phyloP scores from a whole-genome alignment of 306 rosid species.

The Begonia masoniana region DNA sequence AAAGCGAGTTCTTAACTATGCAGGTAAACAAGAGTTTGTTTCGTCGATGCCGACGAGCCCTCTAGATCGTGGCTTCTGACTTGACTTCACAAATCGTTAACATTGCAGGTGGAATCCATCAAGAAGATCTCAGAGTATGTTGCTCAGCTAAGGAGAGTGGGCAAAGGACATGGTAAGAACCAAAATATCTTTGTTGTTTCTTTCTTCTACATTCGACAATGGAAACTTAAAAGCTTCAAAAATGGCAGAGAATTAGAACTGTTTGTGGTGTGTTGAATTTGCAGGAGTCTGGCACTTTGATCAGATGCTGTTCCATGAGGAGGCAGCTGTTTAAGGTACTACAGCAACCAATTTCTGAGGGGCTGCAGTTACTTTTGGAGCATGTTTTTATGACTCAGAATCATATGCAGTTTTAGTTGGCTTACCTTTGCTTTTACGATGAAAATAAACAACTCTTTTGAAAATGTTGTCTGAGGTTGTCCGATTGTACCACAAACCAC shows the following conservation, averaged over 20 bases:
- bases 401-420: too few relatives aligned
- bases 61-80: neutral
- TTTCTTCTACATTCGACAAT: too few relatives aligned
- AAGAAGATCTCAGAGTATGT: slow-evolving; percentile 82
- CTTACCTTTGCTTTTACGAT: too few relatives aligned
- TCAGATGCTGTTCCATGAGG: slow-evolving; percentile 56
- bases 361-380: too few relatives aligned
- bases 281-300: slow-evolving; percentile 98
- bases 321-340: slow-evolving; percentile 15
- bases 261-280: slow-evolving; percentile 2
- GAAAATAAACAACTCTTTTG: too few relatives aligned
- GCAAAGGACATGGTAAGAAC: slow-evolving; percentile 80
- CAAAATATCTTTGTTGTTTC: neutral
- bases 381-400: too few relatives aligned
- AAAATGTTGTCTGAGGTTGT: too few relatives aligned
- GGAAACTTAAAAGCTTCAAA: too few relatives aligned
- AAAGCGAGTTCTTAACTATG: slow-evolving; percentile 53
- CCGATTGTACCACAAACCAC: too few relatives aligned
- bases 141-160: slow-evolving; percentile 89
- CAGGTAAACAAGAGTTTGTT: slow-evolving; percentile 35
- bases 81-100: neutral
- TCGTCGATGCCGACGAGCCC: neutral
- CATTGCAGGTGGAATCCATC: slow-evolving; percentile 66
- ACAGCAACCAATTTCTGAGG: neutral
- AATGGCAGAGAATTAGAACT: too few relatives aligned